These are phyloP conservation scores for Plenodomus lindquistii DNA, from an alignment of 2,329 filamentous ascomycete species.

Conservation along the genomic window DNA sequence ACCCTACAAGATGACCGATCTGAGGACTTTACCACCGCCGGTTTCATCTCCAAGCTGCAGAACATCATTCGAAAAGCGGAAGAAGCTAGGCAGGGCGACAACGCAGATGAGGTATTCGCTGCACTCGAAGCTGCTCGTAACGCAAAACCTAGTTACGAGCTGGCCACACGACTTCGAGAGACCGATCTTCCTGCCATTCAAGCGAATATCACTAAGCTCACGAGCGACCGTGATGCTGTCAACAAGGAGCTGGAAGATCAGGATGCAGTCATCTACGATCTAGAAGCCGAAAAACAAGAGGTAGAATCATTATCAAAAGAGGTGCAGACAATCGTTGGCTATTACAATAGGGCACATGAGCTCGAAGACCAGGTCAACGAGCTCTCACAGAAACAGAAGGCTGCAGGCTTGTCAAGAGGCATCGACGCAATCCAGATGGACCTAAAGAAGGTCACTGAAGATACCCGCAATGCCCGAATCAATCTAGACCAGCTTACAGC, in stretches of 20 bases:
- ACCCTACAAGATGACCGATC: slow-evolving; percentile 62
- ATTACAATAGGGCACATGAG: slow-evolving; percentile 70
- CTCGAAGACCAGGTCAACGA: slow-evolving; percentile 75
- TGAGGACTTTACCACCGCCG: slow-evolving; percentile 57
- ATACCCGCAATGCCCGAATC: slow-evolving; percentile 66
- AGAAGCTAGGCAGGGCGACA: slow-evolving; percentile 63
- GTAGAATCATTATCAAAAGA: slow-evolving; percentile 77
- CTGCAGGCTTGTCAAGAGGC: slow-evolving; percentile 66
- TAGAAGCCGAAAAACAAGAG: slow-evolving; percentile 68
- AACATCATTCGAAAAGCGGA: slow-evolving; percentile 54
- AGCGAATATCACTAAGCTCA: slow-evolving; percentile 62
- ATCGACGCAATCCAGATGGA: slow-evolving; percentile 84
- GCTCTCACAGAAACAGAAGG: slow-evolving; percentile 75
- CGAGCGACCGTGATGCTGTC: slow-evolving; percentile 43
- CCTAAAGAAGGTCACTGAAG: slow-evolving; percentile 68
- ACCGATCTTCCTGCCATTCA: slow-evolving; percentile 72
- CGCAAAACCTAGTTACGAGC: slow-evolving; percentile 67
- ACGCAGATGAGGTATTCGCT: slow-evolving; percentile 64
- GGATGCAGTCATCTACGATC: slow-evolving; percentile 67
- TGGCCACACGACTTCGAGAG: slow-evolving; percentile 68
- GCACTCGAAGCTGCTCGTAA: slow-evolving; percentile 63
- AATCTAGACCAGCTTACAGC: slow-evolving; percentile 66
- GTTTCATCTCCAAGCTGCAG: slow-evolving; percentile 68
- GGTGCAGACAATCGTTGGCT: slow-evolving; percentile 74
- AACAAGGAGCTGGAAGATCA: slow-evolving; percentile 59